Percentiles rank a stretch among this genome's conserved stretches.
Evolutionary conservation across 192 early-diverging fungal genomes (phyloP).

Genomic region (Backusella macrospora): DNA sequence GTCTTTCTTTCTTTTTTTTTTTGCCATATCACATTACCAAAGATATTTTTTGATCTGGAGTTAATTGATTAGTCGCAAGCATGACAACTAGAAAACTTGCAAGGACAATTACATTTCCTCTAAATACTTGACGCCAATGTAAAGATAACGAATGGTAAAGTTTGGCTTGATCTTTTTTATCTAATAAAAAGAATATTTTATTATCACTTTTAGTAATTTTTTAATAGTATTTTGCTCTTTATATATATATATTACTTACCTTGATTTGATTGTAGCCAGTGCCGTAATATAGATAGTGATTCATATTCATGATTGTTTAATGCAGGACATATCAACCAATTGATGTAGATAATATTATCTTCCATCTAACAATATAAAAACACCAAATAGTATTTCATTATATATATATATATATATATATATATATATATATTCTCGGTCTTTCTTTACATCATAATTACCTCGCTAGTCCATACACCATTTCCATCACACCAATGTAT

Average conservation of each 20-base stretch:
- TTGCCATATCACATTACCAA: background rate
- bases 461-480: background rate
- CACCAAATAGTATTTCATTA: background rate
- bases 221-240: background rate
- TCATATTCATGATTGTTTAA: background rate
- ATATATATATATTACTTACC: background rate
- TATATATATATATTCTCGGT: background rate
- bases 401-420: background rate
- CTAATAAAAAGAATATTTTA: background rate
- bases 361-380: slow-evolving; percentile 9
- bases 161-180: background rate
- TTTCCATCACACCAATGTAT: background rate
- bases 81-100: slow-evolving; percentile 3
- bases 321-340: slow-evolving; percentile 14
- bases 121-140: slow-evolving; percentile 8
- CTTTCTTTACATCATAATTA: no score
- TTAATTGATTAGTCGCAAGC: background rate
- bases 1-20: background rate
- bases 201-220: no score
- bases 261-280: slow-evolving; percentile 5
- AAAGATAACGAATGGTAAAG: background rate
- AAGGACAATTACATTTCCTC: background rate
- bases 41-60: slow-evolving; percentile 2
- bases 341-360: slow-evolving; percentile 6
- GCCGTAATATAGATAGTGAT: background rate